These are phyloP conservation scores for Talaromyces sp. DNA, from an alignment of 2,329 filamentous ascomycete species.

Conservation along the genomic window DNA sequence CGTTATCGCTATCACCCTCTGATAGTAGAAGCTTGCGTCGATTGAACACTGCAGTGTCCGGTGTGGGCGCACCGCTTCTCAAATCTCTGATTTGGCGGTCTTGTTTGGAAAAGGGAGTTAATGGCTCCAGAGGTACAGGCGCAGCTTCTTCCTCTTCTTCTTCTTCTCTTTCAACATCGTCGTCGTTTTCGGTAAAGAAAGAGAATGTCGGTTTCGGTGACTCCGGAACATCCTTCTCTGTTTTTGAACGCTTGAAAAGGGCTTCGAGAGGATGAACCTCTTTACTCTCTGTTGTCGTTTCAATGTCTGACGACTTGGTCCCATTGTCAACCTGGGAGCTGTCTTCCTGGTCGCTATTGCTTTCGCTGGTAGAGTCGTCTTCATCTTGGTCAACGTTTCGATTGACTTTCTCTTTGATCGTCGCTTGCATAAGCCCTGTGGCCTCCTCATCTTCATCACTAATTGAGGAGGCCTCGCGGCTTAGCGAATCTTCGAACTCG, in stretches of 20 bases:
- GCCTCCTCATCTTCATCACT: not conserved
- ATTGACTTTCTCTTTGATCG: not conserved
- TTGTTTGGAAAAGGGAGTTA: constrained; percentile 77
- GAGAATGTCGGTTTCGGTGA: constrained; percentile 63
- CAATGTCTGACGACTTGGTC: constrained; percentile 27
- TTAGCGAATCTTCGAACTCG: not conserved
- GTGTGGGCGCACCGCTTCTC: constrained; percentile 90
- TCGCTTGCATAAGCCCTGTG: not conserved
- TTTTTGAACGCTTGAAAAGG: constrained; percentile 73
- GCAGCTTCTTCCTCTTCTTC: constrained; percentile 47
- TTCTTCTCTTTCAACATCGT: constrained; percentile 46
- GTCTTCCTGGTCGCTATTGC: constrained; percentile 17
- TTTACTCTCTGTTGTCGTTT: constrained; percentile 35
- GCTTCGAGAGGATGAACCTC: constrained; percentile 83
- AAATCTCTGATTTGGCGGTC: constrained; percentile 65
- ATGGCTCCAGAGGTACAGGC: constrained; percentile 48
- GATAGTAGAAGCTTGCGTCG: constrained; percentile 32
- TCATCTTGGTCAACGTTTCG: not conserved
- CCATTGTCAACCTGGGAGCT: constrained; percentile 16
- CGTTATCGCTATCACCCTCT: constrained; percentile 21
- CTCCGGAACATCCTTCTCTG: constrained; percentile 34
- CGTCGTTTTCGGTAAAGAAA: constrained; percentile 62
- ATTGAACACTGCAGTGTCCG: constrained; percentile 78
- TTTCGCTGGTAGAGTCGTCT: constrained; percentile 6
- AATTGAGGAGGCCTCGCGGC: not conserved